phyloP scores from a whole-genome alignment of 352 stramenopile genomes.

The Phytophthora macrochlamydospora region DNA sequence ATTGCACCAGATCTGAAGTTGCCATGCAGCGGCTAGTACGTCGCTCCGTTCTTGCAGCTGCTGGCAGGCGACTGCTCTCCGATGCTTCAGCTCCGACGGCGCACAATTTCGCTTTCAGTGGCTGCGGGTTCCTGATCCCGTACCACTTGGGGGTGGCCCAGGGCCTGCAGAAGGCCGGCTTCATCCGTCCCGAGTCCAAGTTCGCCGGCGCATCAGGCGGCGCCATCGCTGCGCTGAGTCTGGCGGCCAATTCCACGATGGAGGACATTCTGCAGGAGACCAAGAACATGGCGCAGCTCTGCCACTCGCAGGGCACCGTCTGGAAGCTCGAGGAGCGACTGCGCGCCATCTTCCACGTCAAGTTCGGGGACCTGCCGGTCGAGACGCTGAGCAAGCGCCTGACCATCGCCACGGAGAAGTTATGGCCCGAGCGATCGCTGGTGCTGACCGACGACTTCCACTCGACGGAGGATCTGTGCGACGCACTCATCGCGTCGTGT shows the following conservation, averaged over 20 bases:
- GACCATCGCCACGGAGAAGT: slow-evolving; percentile 67
- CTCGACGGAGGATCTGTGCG: slow-evolving; percentile 61
- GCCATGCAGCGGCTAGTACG: too few relatives aligned
- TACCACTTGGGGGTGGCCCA: slow-evolving; percentile 83
- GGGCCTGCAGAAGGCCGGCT: slow-evolving; percentile 56
- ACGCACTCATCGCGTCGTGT: slow-evolving; percentile 75
- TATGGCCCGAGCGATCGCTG: slow-evolving; percentile 65
- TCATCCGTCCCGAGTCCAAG: slow-evolving; percentile 48
- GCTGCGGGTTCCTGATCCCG: slow-evolving; percentile 77
- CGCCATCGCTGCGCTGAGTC: slow-evolving; percentile 62
- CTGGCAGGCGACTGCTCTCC: not conserved
- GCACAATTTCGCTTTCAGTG: slow-evolving; percentile 80
- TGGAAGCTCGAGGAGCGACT: slow-evolving; percentile 72
- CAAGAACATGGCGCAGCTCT: slow-evolving; percentile 62
- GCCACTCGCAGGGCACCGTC: slow-evolving; percentile 55
- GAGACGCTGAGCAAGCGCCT: slow-evolving; percentile 51
- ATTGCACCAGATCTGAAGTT: too few relatives aligned
- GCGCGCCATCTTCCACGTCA: slow-evolving; percentile 53
- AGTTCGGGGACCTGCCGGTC: slow-evolving; percentile 54
- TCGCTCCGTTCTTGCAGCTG: not conserved
- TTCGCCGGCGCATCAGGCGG: slow-evolving; percentile 80
- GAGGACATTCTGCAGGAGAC: slow-evolving; percentile 62
- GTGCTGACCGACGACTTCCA: slow-evolving; percentile 64
- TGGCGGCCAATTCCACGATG: slow-evolving; percentile 63
- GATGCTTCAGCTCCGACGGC: slow-evolving; percentile 8